phyloP scores from a whole-genome alignment of 2,329 filamentous ascomycete species.

The Talaromyces islandicus region DNA sequence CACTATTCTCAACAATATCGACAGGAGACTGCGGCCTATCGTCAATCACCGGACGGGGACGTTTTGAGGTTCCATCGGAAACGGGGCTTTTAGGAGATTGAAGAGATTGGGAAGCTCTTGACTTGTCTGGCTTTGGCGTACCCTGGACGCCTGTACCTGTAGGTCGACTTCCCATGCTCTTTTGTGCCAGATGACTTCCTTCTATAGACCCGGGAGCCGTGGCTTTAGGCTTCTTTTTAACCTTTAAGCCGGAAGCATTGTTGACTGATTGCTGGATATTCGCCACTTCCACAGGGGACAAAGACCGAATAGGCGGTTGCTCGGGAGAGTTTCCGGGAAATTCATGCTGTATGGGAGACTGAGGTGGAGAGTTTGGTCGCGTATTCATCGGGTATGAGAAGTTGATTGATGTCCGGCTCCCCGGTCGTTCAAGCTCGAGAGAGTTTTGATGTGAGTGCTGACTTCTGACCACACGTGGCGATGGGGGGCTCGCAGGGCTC shows the following conservation, averaged over 20 bases:
- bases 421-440: conserved; percentile 31
- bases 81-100: background rate
- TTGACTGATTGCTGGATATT: conserved; percentile 15
- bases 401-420: conserved; percentile 41
- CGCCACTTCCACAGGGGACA: conserved; percentile 19
- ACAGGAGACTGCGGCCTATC: background rate
- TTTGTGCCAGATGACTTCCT: conserved; percentile 19
- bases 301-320: conserved; percentile 14
- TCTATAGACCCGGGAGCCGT: conserved; percentile 19
- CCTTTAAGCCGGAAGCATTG: conserved; percentile 21
- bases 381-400: conserved; percentile 42
- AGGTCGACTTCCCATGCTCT: conserved; percentile 23
- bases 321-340: conserved; percentile 8
- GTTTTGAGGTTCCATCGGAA: background rate
- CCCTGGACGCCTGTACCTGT: conserved; percentile 14
- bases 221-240: conserved; percentile 20
- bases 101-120: background rate
- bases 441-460: conserved; percentile 20
- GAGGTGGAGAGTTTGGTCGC: conserved; percentile 35
- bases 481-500: background rate
- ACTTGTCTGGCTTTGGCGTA: background rate
- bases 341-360: conserved; percentile 16
- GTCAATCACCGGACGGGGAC: background rate
- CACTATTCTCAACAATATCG: background rate
- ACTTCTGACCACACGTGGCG: conserved; percentile 11